A percentile compares a stretch with the other conserved stretches of the same genome.
Evolutionary conservation across 2,329 filamentous ascomycete species (phyloP).

Genomic region (Penicillium nordicum): DNA sequence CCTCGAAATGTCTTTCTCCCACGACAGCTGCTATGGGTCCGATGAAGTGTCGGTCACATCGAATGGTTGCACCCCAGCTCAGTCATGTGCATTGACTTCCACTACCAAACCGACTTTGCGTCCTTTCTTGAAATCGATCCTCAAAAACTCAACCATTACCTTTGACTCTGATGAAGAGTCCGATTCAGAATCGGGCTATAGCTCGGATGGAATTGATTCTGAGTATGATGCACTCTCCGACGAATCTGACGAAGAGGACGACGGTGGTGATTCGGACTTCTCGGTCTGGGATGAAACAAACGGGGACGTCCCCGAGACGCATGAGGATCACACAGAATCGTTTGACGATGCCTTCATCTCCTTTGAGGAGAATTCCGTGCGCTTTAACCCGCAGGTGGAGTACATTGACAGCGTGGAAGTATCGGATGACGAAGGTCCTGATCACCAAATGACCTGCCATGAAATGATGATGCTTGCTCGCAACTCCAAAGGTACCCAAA

Average conservation of each 20-base stretch:
- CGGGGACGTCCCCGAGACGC: conserved; percentile 27
- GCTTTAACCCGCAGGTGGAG: conserved; percentile 33
- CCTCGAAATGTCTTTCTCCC: conserved; percentile 38
- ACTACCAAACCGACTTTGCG: conserved; percentile 22
- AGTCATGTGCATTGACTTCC: conserved; percentile 22
- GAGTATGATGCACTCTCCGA: conserved; percentile 28
- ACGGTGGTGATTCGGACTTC: conserved; percentile 31
- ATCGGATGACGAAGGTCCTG: conserved; percentile 26
- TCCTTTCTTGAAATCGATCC: conserved; percentile 32
- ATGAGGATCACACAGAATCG: conserved; percentile 30
- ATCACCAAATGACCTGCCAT: conserved; percentile 38
- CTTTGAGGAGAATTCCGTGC: conserved; percentile 34
- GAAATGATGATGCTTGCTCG: conserved; percentile 39
- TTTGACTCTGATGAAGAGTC: conserved; percentile 22
- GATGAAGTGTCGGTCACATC: conserved; percentile 37
- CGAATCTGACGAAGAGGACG: conserved; percentile 27
- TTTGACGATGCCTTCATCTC: conserved; percentile 39
- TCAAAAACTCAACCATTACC: conserved; percentile 32
- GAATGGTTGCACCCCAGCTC: conserved; percentile 23
- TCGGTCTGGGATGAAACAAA: conserved; percentile 29
- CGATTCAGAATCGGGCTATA: conserved; percentile 40
- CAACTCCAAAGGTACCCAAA: conserved; percentile 22
- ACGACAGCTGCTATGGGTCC: conserved; percentile 41
- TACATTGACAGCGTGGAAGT: conserved; percentile 34
- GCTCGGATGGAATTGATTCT: conserved; percentile 32